Base-by-base conservation (phyloP, 2,329 filamentous ascomycete genomes). In the Dactylellina sp. region DNA sequence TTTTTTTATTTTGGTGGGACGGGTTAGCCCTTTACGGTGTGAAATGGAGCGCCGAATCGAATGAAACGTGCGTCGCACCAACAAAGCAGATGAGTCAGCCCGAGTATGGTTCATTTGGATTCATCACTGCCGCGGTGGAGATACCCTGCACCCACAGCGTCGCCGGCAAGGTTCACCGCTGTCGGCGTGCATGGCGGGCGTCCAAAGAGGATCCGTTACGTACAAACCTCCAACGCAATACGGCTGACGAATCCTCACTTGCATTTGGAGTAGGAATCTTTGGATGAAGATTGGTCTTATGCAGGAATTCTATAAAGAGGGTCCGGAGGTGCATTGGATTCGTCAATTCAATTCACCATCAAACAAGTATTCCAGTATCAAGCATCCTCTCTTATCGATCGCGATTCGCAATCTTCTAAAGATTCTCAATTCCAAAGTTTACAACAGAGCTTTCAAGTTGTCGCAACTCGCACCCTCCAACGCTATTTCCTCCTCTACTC, bases 81-180 rank as follows among this genome's bases (percentile, higher is more conserved):
- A 18, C 12, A 46, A 60, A 32, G 37, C 16, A 32, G 62, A 42
- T 70, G 64, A 62, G 56, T 70, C 64, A 70, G 64, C 49, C 49
- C n/a, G 18, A 14, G 12, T n/a, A 40, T 14, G 28, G 18, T 24
- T 55, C 37, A 61, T 53, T 56, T 22, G 55, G 28, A 32, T 32
- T 32, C 28, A 32, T 32, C n/a, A n/a, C n/a, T n/a, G n/a, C n/a
- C n/a, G n/a, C n/a, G n/a, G n/a, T n/a, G 20, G 55, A 28, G 7
- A 7, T 18, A 20, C 56, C 35, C 47, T 61, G 64, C 24, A 52
- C 47, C 16, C 16, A 50, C 60, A 52, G 39, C 32, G 12, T 35
- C 39, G 39, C 42, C 2, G 24, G 47, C 64, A 55, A 40, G 64
- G 64, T 55, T 49, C 14, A 61, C 42, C 46, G 64, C 37, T 55